Evolutionary conservation across 176 grass and related monocot species (phyloP).

Genomic region (Oryza meridionalis): DNA sequence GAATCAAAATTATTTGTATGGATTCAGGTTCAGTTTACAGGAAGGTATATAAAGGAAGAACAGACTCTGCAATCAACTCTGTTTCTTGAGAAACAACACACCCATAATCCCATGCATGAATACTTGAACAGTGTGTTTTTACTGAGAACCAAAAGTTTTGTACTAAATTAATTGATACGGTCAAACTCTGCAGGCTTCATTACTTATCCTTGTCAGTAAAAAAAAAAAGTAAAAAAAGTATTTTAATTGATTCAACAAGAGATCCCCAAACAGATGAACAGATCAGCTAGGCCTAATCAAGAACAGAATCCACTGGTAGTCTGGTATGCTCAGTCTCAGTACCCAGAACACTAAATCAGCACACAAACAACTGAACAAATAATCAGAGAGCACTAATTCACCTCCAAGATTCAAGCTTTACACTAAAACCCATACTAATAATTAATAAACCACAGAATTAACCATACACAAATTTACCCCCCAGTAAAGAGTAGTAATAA

Average conservation of each 20-base stretch:
- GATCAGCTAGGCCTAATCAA: not conserved
- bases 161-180: constrained; percentile 3
- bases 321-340: constrained; percentile 2
- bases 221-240: not conserved
- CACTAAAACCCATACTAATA: not conserved
- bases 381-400: constrained; percentile 1
- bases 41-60: not conserved
- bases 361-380: not conserved
- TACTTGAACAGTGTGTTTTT: not conserved
- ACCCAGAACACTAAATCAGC: not conserved
- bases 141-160: not conserved
- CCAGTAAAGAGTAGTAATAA: not conserved
- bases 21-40: not conserved
- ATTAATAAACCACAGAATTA: not conserved
- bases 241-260: not conserved
- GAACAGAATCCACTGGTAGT: not conserved
- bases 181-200: not conserved
- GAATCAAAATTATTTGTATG: not conserved
- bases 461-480: not conserved
- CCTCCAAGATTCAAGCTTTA: not conserved
- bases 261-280: not conserved
- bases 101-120: not conserved
- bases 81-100: not conserved
- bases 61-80: not conserved
- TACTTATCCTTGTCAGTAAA: not conserved